Base-by-base conservation (phyloP, 148 eudicot species). In the Rhododendron vialii region DNA sequence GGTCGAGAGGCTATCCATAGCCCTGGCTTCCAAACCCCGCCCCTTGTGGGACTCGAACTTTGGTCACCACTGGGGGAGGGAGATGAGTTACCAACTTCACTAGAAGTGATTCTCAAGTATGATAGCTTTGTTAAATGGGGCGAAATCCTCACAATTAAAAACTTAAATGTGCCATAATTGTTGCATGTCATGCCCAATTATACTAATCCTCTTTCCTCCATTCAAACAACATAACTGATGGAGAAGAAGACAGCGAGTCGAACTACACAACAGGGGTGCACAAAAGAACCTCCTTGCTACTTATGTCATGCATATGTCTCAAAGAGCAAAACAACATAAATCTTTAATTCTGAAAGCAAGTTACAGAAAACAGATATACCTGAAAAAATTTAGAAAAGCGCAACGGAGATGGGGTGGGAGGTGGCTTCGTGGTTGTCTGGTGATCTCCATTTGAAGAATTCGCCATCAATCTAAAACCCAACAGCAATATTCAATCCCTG, bases 351-450 rank as follows among this genome's bases (percentile, higher is more conserved):
- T 3, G 12, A 82, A 20, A 35, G 43, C 30, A 24, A 50, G 2
- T 51, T 15, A 22, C 3, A 57, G 73, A 28, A 82, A 38, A 1
- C 17, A 7, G 48, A 7, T 82, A 82, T 83, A 95, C 98, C 98
- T 93, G 94, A 87, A 73, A 95, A 87, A 91, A 95, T 87, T 91
- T 95, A 30, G 98, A 91, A 85, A 88, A 93, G 59, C 98, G 92
- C 92, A 95, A 88, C 17, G 98, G 98, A 57, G 98, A 95, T 55
- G 98, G 98, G 22, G 93, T 71, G 20, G 98, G 98, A 88, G 98
- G 98, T 47, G 93, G 88, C 87, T 95, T 95, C 22, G 87, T 85
- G n/a, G 87, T 87, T 69, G 90, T 76, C 51, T 90, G 88, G 87
- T 91, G 86, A 48, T 88, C 92, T 36, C 93, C 94, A 71, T 91